These are phyloP conservation scores for Lolium rigidum DNA, from an alignment of 176 grass and related monocot genomes.

Conservation along the genomic window DNA sequence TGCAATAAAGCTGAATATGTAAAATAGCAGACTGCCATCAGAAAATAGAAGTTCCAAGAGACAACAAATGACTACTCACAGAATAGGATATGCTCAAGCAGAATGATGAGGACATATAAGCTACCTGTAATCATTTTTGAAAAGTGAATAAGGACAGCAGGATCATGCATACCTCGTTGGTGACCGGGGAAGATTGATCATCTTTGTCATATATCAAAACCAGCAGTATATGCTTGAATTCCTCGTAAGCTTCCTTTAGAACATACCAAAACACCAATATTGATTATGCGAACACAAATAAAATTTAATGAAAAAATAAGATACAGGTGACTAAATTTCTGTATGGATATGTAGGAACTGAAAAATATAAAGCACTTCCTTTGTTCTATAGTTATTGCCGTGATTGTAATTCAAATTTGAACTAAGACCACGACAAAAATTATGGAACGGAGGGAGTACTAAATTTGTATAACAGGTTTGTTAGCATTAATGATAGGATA, in stretches of 20 bases:
- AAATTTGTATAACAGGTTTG: not conserved
- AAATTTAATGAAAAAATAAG: constrained; percentile 17
- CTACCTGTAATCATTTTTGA: constrained; percentile 18
- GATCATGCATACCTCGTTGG: constrained; percentile 66
- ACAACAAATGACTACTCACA: constrained; percentile 17
- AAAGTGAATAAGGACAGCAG: constrained; percentile 5
- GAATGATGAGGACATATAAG: not conserved
- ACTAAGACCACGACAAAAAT: too few species aligned
- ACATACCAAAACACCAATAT: constrained; percentile 44
- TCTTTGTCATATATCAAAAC: constrained; percentile 93
- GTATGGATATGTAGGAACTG: constrained; percentile 17
- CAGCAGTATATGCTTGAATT: constrained; percentile 98
- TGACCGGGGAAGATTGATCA: constrained; percentile 86
- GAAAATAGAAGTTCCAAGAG: constrained; percentile 15
- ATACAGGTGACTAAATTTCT: constrained; percentile 7
- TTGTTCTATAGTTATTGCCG: too few species aligned
- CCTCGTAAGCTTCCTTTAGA: constrained; percentile 98
- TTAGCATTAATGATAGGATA: constrained; percentile 11
- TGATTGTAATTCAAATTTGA: too few species aligned
- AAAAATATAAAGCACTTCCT: not conserved
- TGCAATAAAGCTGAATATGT: constrained; percentile 6
- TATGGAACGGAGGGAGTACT: not conserved
- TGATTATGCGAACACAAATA: constrained; percentile 39
- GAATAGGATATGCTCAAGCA: constrained; percentile 17
- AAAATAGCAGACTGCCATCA: constrained; percentile 15